Evolutionary conservation across 2,329 filamentous ascomycete genomes (phyloP).

Genomic region (Hypomyces perniciosus): DNA sequence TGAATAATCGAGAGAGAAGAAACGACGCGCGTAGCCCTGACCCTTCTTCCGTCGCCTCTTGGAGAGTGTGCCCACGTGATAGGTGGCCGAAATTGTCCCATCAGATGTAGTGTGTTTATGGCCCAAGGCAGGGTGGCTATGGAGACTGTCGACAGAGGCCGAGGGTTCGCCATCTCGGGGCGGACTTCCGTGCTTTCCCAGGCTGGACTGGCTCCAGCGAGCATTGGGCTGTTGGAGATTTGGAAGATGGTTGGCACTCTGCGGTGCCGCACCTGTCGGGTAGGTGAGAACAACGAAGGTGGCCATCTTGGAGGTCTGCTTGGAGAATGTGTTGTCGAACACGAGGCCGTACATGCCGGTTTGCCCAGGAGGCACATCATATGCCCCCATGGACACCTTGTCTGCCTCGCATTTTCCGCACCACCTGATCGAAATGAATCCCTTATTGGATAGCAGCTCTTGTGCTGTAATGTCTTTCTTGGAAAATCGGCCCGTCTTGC

Average conservation of each 20-base stretch:
- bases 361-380: conserved; percentile 67
- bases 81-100: conserved; percentile 41
- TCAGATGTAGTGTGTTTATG: conserved; percentile 47
- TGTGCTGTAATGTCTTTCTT: conserved; percentile 58
- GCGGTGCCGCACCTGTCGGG: conserved; percentile 72
- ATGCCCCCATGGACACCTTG: conserved; percentile 85
- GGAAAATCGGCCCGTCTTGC: conserved; percentile 41
- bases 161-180: conserved; percentile 39
- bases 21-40: conserved; percentile 86
- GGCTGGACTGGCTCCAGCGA: conserved; percentile 42
- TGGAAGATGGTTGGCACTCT: conserved; percentile 64
- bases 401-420: conserved; percentile 93
- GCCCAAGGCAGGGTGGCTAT: conserved; percentile 41
- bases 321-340: conserved; percentile 98
- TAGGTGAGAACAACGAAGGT: conserved; percentile 95
- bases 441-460: conserved; percentile 58
- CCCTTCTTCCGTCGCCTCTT: conserved; percentile 91
- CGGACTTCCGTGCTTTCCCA: conserved; percentile 44
- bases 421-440: conserved; percentile 72
- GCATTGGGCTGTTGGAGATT: conserved; percentile 42
- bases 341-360: conserved; percentile 94
- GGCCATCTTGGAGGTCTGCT: conserved; percentile 87
- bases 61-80: conserved; percentile 77
- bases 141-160: conserved; percentile 56
- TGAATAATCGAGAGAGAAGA: conserved; percentile 93